A percentile compares a stretch with the other conserved stretches of the same genome.
Evolutionary conservation across 768 basidiomycete genomes (phyloP).

Genomic region (Antrodiella citrinella): DNA sequence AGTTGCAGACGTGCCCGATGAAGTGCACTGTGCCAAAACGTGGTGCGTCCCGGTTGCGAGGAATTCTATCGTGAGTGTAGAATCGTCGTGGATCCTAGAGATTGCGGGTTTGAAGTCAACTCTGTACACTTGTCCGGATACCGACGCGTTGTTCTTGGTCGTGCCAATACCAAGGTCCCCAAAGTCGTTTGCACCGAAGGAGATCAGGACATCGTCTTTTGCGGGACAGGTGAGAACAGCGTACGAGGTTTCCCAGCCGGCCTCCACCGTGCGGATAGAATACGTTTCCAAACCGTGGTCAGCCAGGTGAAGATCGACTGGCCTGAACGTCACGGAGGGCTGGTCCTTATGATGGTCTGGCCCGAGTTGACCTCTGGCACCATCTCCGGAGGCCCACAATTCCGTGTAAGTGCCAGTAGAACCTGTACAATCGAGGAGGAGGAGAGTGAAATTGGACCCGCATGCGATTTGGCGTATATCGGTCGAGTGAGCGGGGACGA

Average conservation of each 20-base stretch:
- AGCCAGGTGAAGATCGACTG: slow-evolving; percentile 33
- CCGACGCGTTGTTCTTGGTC: background rate
- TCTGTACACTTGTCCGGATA: background rate
- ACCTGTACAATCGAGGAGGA: slow-evolving; percentile 39
- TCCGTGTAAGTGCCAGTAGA: slow-evolving; percentile 18
- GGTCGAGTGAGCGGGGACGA: slow-evolving; percentile 18
- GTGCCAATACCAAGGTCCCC: slow-evolving; percentile 64
- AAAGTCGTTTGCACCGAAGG: slow-evolving; percentile 82
- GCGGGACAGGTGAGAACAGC: slow-evolving; percentile 44
- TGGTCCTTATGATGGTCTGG: background rate
- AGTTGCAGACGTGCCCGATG: slow-evolving; percentile 15
- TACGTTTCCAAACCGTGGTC: slow-evolving; percentile 33
- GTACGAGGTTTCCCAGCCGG: slow-evolving; percentile 83
- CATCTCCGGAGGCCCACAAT: slow-evolving; percentile 75
- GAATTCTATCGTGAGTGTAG: background rate
- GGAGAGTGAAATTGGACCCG: slow-evolving; percentile 76
- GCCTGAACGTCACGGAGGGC: slow-evolving; percentile 34
- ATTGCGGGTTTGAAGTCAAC: background rate
- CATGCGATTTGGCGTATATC: slow-evolving; percentile 45
- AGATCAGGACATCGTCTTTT: slow-evolving; percentile 47
- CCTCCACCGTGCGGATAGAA: slow-evolving; percentile 41
- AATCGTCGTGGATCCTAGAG: slow-evolving; percentile 26
- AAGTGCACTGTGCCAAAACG: slow-evolving; percentile 36
- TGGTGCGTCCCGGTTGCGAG: slow-evolving; percentile 68
- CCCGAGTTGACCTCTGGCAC: slow-evolving; percentile 66